Evolutionary conservation across 2,329 filamentous ascomycete genomes (phyloP), one percentile per base, ranked within the genome.

Genomic region (Rhytidhysteron rufulum): DNA sequence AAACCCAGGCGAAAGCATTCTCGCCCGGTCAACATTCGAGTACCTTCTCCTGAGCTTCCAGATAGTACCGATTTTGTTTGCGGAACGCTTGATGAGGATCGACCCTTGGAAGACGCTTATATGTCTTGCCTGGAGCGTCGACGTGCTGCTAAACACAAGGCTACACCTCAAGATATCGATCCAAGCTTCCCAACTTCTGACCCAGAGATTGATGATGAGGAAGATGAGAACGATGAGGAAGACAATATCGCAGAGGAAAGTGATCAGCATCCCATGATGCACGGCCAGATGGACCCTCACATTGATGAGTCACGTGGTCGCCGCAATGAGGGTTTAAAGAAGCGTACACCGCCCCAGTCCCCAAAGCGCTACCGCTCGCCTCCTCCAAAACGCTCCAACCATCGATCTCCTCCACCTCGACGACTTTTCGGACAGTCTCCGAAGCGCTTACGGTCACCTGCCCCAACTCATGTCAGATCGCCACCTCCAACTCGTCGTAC

Each of bases 1-100:
- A 57, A 52, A 32, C 29, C 44, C 25, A 76, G 57, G 48, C 57
- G 56, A 19, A 61, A 73, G 63, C 54, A 66, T 64, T 70, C 73
- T 75, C 71, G 62, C 31, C 71, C 70, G 30, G 57, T 67, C 34
- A 79, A 76, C 47, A 80, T 83, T 51, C 83, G 83, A 17, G 77
- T 80, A 29, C 57, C 61, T 15, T 86, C 85, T 1, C 87, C 88
- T 2, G 88, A 95, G 59, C 74, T 98, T 9, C 93, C 93, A 1
- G 93, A 98, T 64, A 96, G 90, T 66, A 97, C 93, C 11, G 93
- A 98, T 64, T 98, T 98, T 51, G 93, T 98, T n/a, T 97, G 93
- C 58, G 93, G 93, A 43, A 98, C 93, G 1, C 75, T 98, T 16
- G 93, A 98, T 51, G 93, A 98, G 66, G 93, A 98, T 58, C 83